A percentile compares a stretch with the other conserved stretches of the same genome.
Evolutionary conservation across 2,329 filamentous ascomycete genomes (phyloP).

Genomic region (Davidsoniella eucalypti): DNA sequence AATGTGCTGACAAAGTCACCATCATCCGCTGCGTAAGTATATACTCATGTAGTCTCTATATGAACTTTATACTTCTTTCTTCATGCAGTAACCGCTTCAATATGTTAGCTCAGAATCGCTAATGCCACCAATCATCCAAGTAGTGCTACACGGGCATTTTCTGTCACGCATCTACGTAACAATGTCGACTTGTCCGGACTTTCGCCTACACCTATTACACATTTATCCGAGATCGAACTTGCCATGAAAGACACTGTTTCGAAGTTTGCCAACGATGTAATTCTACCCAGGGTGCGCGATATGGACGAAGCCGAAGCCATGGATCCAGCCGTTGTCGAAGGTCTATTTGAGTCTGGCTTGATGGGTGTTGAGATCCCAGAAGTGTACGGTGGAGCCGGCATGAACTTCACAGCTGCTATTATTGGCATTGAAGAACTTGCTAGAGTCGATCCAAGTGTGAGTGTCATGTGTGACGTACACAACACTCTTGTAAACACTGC

Average conservation of each 20-base stretch:
- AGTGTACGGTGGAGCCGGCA: constrained; percentile 87
- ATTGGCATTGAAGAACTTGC: constrained; percentile 95
- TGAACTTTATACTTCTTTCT: too few species aligned
- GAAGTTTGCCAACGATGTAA: constrained; percentile 78
- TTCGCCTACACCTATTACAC: constrained; percentile 80
- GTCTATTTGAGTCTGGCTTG: constrained; percentile 89
- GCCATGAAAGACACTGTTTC: constrained; percentile 81
- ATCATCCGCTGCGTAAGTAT: too few species aligned
- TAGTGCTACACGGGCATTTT: constrained; percentile 33
- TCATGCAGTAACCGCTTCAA: too few species aligned
- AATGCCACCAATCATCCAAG: constrained; percentile 16
- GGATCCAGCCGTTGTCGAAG: constrained; percentile 76
- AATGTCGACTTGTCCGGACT: constrained; percentile 54
- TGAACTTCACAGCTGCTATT: constrained; percentile 97
- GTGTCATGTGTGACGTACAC: constrained; percentile 90
- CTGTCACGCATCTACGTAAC: constrained; percentile 40
- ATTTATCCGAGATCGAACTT: constrained; percentile 75
- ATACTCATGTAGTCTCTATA: too few species aligned
- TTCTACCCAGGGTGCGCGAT: constrained; percentile 79
- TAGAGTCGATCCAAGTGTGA: constrained; percentile 83
- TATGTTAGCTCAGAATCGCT: background rate
- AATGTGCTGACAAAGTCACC: too few species aligned
- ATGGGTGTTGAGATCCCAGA: constrained; percentile 98
- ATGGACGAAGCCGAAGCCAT: constrained; percentile 97
- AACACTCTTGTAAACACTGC: constrained; percentile 96